Base-by-base conservation (phyloP, 352 stramenopile genomes). In the Thraustochytrium sp. region DNA sequence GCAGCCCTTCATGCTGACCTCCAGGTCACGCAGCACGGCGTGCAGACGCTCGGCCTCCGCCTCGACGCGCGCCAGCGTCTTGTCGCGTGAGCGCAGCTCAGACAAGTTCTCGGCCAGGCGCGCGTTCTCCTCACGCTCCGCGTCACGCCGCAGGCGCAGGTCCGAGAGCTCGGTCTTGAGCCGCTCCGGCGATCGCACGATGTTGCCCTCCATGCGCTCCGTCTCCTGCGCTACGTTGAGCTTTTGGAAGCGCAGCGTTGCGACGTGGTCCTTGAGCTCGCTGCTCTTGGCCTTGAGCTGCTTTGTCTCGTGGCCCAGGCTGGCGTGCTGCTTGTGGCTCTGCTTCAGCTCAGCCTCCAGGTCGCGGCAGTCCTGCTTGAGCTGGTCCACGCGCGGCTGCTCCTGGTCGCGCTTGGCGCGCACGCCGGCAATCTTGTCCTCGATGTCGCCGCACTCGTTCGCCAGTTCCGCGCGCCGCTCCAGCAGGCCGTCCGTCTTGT, bases 281-380 rank as follows among this genome's bases (percentile, higher is more conserved):
- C 26, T 80, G 68, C 68, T 80, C 42, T 80, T 80, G 34, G 42
- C 46, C 40, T 80, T 80, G 68, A 80, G 68, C 44, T 80, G 68
- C 42, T 80, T 80, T 8, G 40, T 46, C n/a, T 80, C 68, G 37
- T 80, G 68, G 26, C 76, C 44, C 68, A 80, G 38, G 31, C 34
- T 72, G 5, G 68, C 68, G 51, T 80, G 68, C 37, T 80, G 31
- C 31, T 80, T 80, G 53, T 80, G 42, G 53, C 68, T 80, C 31
- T 80, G 68, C 44, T 80, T 80, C n/a, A 80, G 68, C 26, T 80
- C 68, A 4, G 68, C 53, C 38, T 80, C 68, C 23, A 80, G 68
- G 11, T 46, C 44, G 18, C 46, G 42, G 51, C 68, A 80, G 31
- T 11, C 49, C 18, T 42, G 11, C 23, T 72, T 61, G 36, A 80